These are phyloP conservation scores for Alternaria sp. DNA, from an alignment of 2,329 filamentous ascomycete species.

Conservation along the genomic window DNA sequence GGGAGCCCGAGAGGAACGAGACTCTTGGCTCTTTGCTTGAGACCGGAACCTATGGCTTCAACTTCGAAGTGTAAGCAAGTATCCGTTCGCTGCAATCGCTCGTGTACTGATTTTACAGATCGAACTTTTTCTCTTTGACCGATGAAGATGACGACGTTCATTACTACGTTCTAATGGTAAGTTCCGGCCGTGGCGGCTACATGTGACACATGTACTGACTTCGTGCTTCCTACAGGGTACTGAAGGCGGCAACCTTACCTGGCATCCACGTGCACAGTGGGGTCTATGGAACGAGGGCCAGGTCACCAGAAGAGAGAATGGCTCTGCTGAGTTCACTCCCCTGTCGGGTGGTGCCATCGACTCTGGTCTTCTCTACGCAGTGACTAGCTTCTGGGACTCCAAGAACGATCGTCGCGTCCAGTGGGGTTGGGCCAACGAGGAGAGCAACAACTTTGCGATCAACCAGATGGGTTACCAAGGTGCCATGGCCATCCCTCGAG, in stretches of 20 bases:
- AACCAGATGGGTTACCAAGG: slow-evolving; percentile 55
- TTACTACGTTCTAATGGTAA: slow-evolving; percentile 52
- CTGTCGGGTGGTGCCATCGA: slow-evolving; percentile 54
- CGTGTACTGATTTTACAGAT: slow-evolving; percentile 27
- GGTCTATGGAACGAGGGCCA: slow-evolving; percentile 56
- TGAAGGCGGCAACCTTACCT: slow-evolving; percentile 54
- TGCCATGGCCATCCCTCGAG: slow-evolving; percentile 52
- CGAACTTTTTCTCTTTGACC: slow-evolving; percentile 55
- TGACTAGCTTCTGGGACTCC: slow-evolving; percentile 56
- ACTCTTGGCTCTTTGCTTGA: slow-evolving; percentile 51
- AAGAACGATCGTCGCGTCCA: slow-evolving; percentile 58
- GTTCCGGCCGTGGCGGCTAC: neutral
- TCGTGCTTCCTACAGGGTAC: slow-evolving; percentile 28
- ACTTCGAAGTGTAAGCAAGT: slow-evolving; percentile 53
- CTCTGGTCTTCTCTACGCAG: slow-evolving; percentile 54
- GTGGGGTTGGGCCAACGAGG: slow-evolving; percentile 56
- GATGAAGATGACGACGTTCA: slow-evolving; percentile 54
- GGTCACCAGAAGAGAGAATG: slow-evolving; percentile 52
- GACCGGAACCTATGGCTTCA: slow-evolving; percentile 56
- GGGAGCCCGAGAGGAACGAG: slow-evolving; percentile 53
- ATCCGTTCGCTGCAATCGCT: neutral
- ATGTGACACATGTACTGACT: neutral
- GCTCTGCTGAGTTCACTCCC: slow-evolving; percentile 54
- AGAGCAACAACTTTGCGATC: slow-evolving; percentile 51
- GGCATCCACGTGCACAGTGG: slow-evolving; percentile 51